phyloP scores from a whole-genome alignment of 148 eudicot species.

The Silene uniflora region DNA sequence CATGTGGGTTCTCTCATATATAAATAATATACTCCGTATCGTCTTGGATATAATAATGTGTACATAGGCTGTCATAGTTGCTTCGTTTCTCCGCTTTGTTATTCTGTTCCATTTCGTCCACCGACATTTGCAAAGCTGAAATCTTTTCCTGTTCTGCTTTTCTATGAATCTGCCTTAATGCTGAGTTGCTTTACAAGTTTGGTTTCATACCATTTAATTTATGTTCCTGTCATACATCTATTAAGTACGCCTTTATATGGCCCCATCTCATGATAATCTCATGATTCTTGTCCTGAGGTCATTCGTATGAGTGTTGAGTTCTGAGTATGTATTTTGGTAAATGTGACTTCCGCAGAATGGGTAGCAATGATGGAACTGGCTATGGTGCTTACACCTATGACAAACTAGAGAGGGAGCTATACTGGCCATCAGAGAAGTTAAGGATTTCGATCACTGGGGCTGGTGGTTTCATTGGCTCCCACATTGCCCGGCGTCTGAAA shows the following conservation, averaged over 20 bases:
- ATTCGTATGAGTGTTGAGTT: neutral
- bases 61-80: slow-evolving; percentile 1
- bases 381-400: slow-evolving; percentile 54
- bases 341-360: slow-evolving; percentile 33
- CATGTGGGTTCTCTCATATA: neutral
- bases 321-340: neutral
- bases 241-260: too few relatives aligned
- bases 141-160: neutral
- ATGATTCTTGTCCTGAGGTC: neutral
- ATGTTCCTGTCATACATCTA: too few relatives aligned
- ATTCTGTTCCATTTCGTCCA: neutral
- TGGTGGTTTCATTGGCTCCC: slow-evolving; percentile 59
- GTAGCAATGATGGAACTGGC: slow-evolving; percentile 34
- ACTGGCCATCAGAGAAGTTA: slow-evolving; percentile 50
- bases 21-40: too few relatives aligned
- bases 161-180: neutral
- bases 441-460: slow-evolving; percentile 52
- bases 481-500: slow-evolving; percentile 53
- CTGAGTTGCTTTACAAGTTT: neutral
- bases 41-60: neutral
- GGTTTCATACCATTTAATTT: too few relatives aligned
- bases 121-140: neutral
- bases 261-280: too few relatives aligned
- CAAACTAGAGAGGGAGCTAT: slow-evolving; percentile 48
- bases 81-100: neutral